Percentiles rank a stretch among this genome's conserved stretches.
These are phyloP conservation scores for Boletus reticulatus DNA, from an alignment of 768 basidiomycete species.

Conservation along the genomic window DNA sequence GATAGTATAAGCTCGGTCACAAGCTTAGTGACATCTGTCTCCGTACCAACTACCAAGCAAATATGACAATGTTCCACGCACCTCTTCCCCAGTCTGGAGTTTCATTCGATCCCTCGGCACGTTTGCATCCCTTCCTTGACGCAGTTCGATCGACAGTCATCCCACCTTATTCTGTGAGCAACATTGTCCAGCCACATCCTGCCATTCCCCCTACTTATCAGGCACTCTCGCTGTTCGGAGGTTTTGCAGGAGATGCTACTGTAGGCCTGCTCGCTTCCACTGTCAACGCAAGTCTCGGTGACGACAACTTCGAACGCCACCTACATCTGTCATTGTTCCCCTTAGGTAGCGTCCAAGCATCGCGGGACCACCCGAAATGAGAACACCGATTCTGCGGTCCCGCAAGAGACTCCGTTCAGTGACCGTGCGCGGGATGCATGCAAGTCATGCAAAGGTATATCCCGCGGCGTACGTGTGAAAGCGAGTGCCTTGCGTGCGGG, in stretches of 20 bases:
- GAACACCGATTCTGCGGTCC: background rate
- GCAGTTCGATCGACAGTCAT: background rate
- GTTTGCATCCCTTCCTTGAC: background rate
- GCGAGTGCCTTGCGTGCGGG: slow-evolving; percentile 9
- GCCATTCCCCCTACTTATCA: background rate
- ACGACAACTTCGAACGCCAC: background rate
- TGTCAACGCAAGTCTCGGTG: background rate
- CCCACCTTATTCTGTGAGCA: background rate
- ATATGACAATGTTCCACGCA: too few species aligned
- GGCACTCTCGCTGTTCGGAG: background rate
- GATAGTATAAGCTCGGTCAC: background rate
- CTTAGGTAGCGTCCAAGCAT: background rate
- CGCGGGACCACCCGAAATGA: background rate
- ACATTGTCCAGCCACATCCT: background rate
- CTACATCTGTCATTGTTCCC: background rate
- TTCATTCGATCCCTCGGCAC: too few species aligned
- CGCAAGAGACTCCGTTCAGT: background rate
- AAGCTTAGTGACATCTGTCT: background rate
- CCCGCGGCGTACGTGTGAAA: slow-evolving; percentile 12
- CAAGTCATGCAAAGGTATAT: slow-evolving; percentile 12
- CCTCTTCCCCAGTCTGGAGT: too few species aligned
- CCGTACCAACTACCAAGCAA: background rate
- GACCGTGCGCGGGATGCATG: slow-evolving; percentile 12
- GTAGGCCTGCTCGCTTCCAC: too few species aligned
- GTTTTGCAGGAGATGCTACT: background rate